These are phyloP conservation scores for Hyaloscypha finlandica DNA, from an alignment of 495 filamentous ascomycete genomes.

Conservation along the genomic window DNA sequence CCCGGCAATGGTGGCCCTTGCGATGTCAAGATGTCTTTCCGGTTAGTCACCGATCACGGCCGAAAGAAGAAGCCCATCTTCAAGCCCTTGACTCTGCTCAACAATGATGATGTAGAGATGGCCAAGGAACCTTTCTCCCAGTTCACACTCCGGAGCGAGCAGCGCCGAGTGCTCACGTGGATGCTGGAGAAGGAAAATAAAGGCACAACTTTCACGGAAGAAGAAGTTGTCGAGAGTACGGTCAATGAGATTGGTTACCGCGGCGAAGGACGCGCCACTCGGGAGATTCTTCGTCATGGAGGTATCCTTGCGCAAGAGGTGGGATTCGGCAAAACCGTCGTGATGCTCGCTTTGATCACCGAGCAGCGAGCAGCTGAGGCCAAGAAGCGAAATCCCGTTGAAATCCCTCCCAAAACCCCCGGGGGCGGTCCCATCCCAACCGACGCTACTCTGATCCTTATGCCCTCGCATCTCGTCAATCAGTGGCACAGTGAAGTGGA, in stretches of 20 bases:
- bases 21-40: slow-evolving; percentile 44
- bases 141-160: slow-evolving; percentile 50
- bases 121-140: slow-evolving; percentile 42
- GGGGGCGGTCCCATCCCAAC: slow-evolving; percentile 44
- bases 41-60: slow-evolving; percentile 50
- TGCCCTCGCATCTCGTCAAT: slow-evolving; percentile 58
- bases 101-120: slow-evolving; percentile 46
- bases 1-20: not conserved
- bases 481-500: slow-evolving; percentile 69
- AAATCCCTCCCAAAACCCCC: not conserved
- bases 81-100: slow-evolving; percentile 32
- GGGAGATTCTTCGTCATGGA: slow-evolving; percentile 53
- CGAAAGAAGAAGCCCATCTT: not conserved
- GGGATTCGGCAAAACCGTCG: slow-evolving; percentile 81
- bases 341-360: slow-evolving; percentile 59
- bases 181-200: slow-evolving; percentile 63
- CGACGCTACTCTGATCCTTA: slow-evolving; percentile 70
- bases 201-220: slow-evolving; percentile 53
- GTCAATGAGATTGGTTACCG: slow-evolving; percentile 61
- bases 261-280: slow-evolving; percentile 58
- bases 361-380: too few species aligned
- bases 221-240: slow-evolving; percentile 69
- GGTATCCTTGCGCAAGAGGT: slow-evolving; percentile 78
- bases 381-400: too few species aligned
- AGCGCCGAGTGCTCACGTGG: slow-evolving; percentile 64